These are phyloP conservation scores for Cyamopsis tetragonoloba DNA, from an alignment of 306 rosid species.

Conservation along the genomic window DNA sequence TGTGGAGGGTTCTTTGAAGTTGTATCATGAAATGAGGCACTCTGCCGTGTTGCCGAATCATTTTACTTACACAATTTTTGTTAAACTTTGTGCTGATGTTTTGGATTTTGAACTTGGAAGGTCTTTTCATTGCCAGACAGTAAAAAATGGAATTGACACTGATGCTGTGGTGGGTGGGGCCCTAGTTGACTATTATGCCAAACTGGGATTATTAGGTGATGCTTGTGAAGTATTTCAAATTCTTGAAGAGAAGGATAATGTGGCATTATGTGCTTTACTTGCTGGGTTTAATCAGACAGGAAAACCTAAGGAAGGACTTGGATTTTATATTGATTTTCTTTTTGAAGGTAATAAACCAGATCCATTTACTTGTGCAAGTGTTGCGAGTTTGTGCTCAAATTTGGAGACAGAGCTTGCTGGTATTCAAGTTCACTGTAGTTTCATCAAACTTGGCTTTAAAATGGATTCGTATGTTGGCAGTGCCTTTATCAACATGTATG, in stretches of 20 bases:
- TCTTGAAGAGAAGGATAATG: conserved; percentile 40
- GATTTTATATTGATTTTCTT: conserved; percentile 30
- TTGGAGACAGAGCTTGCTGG: conserved; percentile 25
- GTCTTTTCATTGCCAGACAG: conserved; percentile 34
- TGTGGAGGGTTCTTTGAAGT: conserved; percentile 27
- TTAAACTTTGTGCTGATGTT: conserved; percentile 32
- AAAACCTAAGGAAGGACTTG: conserved; percentile 29
- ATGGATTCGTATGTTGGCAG: conserved; percentile 41
- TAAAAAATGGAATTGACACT: conserved; percentile 37
- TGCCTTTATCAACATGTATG: conserved; percentile 46
- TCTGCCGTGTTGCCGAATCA: conserved; percentile 16
- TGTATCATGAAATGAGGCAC: conserved; percentile 29
- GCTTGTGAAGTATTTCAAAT: conserved; percentile 27
- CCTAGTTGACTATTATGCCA: conserved; percentile 38
- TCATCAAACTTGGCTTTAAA: conserved; percentile 35
- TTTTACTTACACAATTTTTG: conserved; percentile 31
- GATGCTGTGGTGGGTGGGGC: conserved; percentile 38
- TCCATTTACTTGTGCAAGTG: conserved; percentile 31
- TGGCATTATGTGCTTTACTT: conserved; percentile 40
- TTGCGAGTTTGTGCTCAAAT: conserved; percentile 36
- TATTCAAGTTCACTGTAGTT: conserved; percentile 37
- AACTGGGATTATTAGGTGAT: conserved; percentile 29
- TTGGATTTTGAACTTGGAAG: conserved; percentile 36
- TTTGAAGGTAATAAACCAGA: conserved; percentile 36
- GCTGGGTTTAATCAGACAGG: conserved; percentile 42